A percentile compares a stretch with the other conserved stretches of the same genome.
Evolutionary conservation across 495 filamentous ascomycete genomes (phyloP).

Genomic region (Penicillium ucsense): DNA sequence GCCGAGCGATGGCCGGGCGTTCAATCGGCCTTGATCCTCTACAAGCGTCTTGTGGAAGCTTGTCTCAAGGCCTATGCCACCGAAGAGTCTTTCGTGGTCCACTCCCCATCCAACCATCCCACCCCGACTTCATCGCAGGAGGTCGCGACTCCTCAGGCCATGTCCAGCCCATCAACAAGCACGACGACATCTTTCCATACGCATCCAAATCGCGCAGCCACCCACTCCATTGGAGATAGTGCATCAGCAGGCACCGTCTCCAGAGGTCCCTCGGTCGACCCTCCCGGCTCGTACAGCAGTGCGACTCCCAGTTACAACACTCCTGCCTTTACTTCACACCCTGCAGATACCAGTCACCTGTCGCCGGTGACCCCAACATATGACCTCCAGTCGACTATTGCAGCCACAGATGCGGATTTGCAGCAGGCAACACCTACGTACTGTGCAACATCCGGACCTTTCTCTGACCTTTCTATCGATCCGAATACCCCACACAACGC

Average conservation of each 20-base stretch:
- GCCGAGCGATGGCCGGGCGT: slow-evolving; percentile 85
- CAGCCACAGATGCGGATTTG: slow-evolving; percentile 5
- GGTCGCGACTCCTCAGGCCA: slow-evolving; percentile 39
- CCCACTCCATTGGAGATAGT: slow-evolving; percentile 23
- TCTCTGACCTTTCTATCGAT: slow-evolving; percentile 26
- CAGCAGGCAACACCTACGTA: slow-evolving; percentile 18
- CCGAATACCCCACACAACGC: slow-evolving; percentile 36
- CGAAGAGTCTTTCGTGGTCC: slow-evolving; percentile 54
- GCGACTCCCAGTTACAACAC: slow-evolving; percentile 16
- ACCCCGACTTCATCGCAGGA: slow-evolving; percentile 37
- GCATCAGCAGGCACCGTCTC: slow-evolving; percentile 26
- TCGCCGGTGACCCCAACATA: slow-evolving; percentile 12
- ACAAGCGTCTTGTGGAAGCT: slow-evolving; percentile 67
- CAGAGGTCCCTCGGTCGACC: slow-evolving; percentile 31
- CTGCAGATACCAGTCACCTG: slow-evolving; percentile 11
- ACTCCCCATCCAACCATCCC: slow-evolving; percentile 46
- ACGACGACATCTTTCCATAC: slow-evolving; percentile 28
- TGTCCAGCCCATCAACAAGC: slow-evolving; percentile 39
- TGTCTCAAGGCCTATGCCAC: slow-evolving; percentile 75
- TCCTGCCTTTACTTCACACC: slow-evolving; percentile 10
- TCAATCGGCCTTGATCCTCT: slow-evolving; percentile 69
- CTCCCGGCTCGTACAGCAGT: slow-evolving; percentile 16
- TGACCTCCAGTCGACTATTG: slow-evolving; percentile 9
- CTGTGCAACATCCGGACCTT: slow-evolving; percentile 12
- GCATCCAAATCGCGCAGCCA: slow-evolving; percentile 18